phyloP scores from a whole-genome alignment of 805 yeast genomes.

The Ogataea ramenticola region DNA sequence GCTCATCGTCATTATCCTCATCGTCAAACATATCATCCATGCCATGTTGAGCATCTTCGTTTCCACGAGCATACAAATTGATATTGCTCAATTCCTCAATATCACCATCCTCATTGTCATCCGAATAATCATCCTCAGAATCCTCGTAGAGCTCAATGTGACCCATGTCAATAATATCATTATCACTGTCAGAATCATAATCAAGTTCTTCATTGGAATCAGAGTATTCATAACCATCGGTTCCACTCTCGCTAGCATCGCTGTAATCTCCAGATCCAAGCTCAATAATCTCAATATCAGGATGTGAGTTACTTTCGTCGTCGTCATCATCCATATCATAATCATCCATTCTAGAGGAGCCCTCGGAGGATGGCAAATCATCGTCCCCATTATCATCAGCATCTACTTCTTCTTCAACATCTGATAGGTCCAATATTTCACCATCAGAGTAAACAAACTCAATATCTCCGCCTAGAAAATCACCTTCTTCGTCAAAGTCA shows the following conservation, averaged over 20 bases:
- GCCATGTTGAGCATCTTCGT: conserved; percentile 12
- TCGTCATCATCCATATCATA: conserved; percentile 26
- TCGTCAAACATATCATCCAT: conserved; percentile 12
- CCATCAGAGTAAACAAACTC: conserved; percentile 23
- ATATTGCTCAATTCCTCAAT: too few species aligned
- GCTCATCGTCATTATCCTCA: conserved; percentile 16
- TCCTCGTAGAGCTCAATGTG: conserved; percentile 10
- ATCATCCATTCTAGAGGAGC: conserved; percentile 20
- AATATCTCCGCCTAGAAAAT: conserved; percentile 25
- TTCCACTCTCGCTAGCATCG: conserved; percentile 10
- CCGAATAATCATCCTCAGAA: conserved; percentile 19
- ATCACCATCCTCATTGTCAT: too few species aligned
- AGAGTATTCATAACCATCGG: background rate
- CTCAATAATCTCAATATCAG: conserved; percentile 14
- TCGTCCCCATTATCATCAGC: conserved; percentile 16
- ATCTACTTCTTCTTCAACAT: conserved; percentile 11
- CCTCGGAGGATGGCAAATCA: conserved; percentile 10
- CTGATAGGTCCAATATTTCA: conserved; percentile 9
- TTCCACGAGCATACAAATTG: too few species aligned
- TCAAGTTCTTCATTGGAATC: conserved; percentile 10
- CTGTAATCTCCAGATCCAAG: conserved; percentile 17
- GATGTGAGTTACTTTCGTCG: conserved; percentile 15
- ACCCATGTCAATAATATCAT: background rate
- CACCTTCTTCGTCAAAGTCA: conserved; percentile 20
- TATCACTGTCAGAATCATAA: conserved; percentile 4